Percentiles rank a stretch among this genome's conserved stretches.
Conservation (phyloP, 371 early-diverging fungal species). For the Apophysomyces ossiformis region DNA sequence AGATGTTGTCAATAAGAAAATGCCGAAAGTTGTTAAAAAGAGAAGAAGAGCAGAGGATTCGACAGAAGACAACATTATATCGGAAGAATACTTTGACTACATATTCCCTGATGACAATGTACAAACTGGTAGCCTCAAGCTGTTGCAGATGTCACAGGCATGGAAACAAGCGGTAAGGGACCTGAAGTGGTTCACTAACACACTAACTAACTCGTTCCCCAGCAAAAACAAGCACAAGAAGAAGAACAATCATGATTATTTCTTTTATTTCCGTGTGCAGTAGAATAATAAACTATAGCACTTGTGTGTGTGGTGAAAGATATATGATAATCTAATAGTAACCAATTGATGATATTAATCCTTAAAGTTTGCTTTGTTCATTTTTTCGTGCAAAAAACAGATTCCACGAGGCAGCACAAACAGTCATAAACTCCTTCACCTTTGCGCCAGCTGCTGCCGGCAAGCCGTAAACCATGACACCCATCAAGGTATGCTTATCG, state of each 20-base stretch:
- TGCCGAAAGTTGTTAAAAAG: constrained; percentile 93
- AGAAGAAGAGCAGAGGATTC: constrained; percentile 69
- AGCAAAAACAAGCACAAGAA: no score
- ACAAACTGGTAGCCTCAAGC: constrained; percentile 83
- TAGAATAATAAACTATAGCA: no score
- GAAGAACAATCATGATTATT: no score
- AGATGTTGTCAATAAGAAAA: constrained; percentile 65
- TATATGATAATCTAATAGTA: neutral
- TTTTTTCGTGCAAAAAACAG: neutral
- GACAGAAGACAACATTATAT: constrained; percentile 63
- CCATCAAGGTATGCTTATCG: constrained; percentile 34
- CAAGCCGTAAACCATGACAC: constrained; percentile 21
- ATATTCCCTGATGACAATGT: constrained; percentile 94
- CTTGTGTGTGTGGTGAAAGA: neutral
- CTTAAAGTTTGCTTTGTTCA: neutral
- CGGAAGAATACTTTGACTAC: constrained; percentile 98
- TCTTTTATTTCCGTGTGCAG: no score
- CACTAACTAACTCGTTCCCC: no score
- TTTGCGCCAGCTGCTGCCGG: constrained; percentile 17
- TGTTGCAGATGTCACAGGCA: constrained; percentile 89
- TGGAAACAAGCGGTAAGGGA: constrained; percentile 71
- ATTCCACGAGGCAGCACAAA: constrained; percentile 3
- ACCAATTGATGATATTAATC: neutral
- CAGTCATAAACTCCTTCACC: constrained; percentile 9
- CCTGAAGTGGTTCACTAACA: no score